Conservation (phyloP, 2,329 filamentous ascomycete genomes). For the Aspergillus tubingensis region DNA sequence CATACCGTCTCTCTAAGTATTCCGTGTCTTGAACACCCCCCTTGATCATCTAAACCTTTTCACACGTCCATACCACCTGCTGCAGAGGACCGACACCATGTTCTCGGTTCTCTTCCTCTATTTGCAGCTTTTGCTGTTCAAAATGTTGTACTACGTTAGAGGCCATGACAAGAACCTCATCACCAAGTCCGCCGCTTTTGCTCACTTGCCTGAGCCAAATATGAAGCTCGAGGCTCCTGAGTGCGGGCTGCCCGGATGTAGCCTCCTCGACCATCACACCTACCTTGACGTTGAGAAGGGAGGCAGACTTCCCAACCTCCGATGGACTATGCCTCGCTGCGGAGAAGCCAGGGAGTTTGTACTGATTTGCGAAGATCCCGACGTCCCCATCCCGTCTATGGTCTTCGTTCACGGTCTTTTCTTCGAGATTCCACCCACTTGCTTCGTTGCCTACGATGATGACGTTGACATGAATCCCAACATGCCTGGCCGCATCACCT, state of each 20-base stretch:
- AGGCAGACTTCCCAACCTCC: conserved; percentile 26
- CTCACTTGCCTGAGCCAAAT: conserved; percentile 23
- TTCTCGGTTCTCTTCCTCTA: conserved; percentile 21
- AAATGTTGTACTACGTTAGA: conserved; percentile 27
- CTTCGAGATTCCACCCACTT: conserved; percentile 32
- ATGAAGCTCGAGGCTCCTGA: conserved; percentile 28
- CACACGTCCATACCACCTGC: not conserved
- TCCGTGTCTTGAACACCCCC: not conserved
- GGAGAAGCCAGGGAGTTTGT: conserved; percentile 26
- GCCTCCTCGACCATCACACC: conserved; percentile 25
- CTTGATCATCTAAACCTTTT: not conserved
- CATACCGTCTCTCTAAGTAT: not conserved
- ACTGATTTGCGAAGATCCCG: conserved; percentile 34
- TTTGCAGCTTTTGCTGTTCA: conserved; percentile 24
- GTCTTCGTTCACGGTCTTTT: conserved; percentile 34
- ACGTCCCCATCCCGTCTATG: conserved; percentile 29
- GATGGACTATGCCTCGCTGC: conserved; percentile 25
- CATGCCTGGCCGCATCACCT: conserved; percentile 21
- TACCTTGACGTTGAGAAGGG: conserved; percentile 24
- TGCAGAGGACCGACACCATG: not conserved
- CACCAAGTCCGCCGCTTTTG: conserved; percentile 25
- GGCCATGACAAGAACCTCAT: conserved; percentile 30
- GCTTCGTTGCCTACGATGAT: conserved; percentile 15
- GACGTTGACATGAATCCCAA: conserved; percentile 20
- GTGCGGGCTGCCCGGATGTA: conserved; percentile 28